Evolutionary conservation across 2,329 filamentous ascomycete species (phyloP).

Genomic region (Diplodia intermedia): DNA sequence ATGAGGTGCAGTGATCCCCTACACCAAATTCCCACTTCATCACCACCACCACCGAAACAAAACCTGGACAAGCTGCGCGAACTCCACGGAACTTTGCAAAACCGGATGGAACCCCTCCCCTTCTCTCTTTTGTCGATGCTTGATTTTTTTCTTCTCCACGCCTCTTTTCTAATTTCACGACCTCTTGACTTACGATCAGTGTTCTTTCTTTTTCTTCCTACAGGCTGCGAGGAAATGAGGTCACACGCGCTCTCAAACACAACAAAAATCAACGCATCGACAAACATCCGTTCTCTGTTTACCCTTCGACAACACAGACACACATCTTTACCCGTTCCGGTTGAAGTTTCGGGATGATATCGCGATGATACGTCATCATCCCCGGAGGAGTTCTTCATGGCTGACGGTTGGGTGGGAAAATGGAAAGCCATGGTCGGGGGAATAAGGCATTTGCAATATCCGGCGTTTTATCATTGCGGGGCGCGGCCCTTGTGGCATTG

Average conservation of each 20-base stretch:
- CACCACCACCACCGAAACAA: neutral
- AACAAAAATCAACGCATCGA: neutral
- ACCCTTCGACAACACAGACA: neutral
- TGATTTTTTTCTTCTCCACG: neutral
- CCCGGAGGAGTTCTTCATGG: neutral
- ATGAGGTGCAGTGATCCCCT: slow-evolving; percentile 31
- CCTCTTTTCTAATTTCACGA: neutral
- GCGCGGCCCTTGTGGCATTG: neutral
- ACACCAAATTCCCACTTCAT: neutral
- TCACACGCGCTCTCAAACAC: neutral
- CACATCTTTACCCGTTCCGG: neutral
- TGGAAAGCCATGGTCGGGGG: neutral
- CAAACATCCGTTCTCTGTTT: neutral
- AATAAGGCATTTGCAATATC: too few relatives aligned
- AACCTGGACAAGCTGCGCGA: neutral
- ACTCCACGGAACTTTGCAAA: neutral
- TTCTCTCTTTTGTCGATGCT: slow-evolving; percentile 2
- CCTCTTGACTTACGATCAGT: slow-evolving; percentile 22
- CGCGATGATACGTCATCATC: too few relatives aligned
- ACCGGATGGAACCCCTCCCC: neutral
- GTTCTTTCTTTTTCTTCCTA: slow-evolving; percentile 4
- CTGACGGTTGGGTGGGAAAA: neutral
- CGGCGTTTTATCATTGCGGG: too few relatives aligned
- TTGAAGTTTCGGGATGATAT: neutral
- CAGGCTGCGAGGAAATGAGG: slow-evolving; percentile 21